A percentile compares a stretch with the other conserved stretches of the same genome.
phyloP scores from a whole-genome alignment of 2,329 filamentous ascomycete species.

The Scytalidium sp. region DNA sequence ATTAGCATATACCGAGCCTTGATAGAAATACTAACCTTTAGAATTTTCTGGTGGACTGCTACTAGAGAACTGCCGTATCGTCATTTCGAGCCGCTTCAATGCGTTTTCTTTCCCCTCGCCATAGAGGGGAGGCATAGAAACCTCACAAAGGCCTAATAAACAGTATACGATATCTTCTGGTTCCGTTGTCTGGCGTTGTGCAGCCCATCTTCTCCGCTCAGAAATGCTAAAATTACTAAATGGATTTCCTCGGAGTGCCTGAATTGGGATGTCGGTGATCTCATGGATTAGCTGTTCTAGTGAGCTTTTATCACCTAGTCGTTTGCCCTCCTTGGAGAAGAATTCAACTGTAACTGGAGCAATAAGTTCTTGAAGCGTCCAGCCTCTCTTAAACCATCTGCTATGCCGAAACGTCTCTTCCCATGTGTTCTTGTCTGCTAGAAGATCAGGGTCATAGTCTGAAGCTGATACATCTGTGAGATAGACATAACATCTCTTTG shows the following conservation, averaged over 20 bases:
- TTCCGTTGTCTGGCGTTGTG: constrained; percentile 28
- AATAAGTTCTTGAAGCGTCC: no score
- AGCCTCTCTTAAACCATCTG: constrained; percentile 6
- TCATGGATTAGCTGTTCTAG: constrained; percentile 3
- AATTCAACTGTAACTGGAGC: constrained; percentile 6
- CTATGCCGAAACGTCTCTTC: constrained; percentile 5
- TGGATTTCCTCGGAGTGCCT: constrained; percentile 5
- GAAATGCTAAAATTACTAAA: constrained; percentile 4
- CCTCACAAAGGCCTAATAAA: constrained; percentile 37
- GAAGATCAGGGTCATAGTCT: no score
- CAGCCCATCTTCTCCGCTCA: constrained; percentile 34
- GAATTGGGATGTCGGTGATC: constrained; percentile 5
- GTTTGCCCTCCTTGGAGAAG: constrained; percentile 5
- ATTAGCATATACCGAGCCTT: no score
- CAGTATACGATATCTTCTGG: constrained; percentile 39
- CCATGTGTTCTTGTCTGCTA: constrained; percentile 6
- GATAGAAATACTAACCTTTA: no score
- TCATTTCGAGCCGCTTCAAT: constrained; percentile 30
- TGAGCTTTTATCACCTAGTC: constrained; percentile 3
- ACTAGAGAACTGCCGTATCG: no score
- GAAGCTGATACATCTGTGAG: constrained; percentile 7
- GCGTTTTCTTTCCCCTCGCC: constrained; percentile 24
- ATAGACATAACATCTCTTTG: constrained; percentile 13
- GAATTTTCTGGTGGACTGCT: no score
- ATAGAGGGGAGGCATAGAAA: constrained; percentile 41